phyloP scores from a whole-genome alignment of 2,329 filamentous ascomycete genomes.

The Talaromyces atroroseus region DNA sequence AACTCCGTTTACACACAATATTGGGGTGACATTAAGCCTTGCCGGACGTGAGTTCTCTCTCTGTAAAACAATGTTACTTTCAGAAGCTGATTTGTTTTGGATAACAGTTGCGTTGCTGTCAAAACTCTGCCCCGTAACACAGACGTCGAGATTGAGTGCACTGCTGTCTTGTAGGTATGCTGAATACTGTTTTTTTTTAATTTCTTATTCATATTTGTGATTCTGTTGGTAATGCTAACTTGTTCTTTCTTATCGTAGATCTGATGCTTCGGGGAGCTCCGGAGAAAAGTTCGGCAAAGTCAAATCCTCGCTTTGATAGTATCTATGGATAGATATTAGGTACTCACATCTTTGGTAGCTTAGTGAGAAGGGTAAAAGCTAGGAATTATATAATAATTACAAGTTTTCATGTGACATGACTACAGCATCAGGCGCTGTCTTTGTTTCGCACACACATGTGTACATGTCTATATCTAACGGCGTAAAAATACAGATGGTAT shows the following conservation, averaged over 20 bases:
- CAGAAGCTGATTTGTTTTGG: neutral
- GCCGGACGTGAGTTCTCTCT: slow-evolving; percentile 23
- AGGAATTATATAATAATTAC: neutral
- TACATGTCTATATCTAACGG: neutral
- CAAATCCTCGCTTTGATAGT: neutral
- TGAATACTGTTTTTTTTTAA: slow-evolving; percentile 13
- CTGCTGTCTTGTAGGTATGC: slow-evolving; percentile 58
- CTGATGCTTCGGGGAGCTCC: neutral
- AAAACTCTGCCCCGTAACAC: slow-evolving; percentile 83
- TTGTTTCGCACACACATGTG: too few species aligned
- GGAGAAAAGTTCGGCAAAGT: neutral
- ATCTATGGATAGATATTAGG: neutral
- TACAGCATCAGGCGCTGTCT: too few species aligned
- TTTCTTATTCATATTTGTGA: neutral
- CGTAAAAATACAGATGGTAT: neutral
- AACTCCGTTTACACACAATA: slow-evolving; percentile 80
- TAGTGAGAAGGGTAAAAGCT: neutral
- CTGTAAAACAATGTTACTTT: neutral
- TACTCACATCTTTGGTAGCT: neutral
- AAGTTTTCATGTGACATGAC: neutral
- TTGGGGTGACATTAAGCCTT: slow-evolving; percentile 59
- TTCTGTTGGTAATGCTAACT: neutral
- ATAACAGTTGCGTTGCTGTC: slow-evolving; percentile 66
- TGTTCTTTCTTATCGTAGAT: neutral
- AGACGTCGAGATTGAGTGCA: slow-evolving; percentile 84